These are phyloP conservation scores for Amesomyces nigricolor DNA, from an alignment of 2,329 filamentous ascomycete species.

Conservation along the genomic window DNA sequence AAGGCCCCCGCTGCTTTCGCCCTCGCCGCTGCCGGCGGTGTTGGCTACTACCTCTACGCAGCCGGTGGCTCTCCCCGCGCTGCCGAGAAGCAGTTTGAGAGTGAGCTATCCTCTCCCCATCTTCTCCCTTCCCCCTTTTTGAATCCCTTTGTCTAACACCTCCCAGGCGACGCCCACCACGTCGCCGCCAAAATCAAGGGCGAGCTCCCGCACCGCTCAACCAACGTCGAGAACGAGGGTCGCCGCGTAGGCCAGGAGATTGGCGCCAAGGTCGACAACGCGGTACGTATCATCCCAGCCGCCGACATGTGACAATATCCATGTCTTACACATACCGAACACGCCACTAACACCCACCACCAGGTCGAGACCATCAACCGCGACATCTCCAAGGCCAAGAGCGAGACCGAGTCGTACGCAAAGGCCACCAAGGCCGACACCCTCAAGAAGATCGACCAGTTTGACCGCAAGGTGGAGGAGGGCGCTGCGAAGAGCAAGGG, in stretches of 20 bases:
- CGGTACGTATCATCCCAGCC: conserved; percentile 48
- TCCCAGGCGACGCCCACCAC: conserved; percentile 67
- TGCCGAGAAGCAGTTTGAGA: conserved; percentile 81
- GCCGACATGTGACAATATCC: background rate
- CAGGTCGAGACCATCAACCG: conserved; percentile 59
- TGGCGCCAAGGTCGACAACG: conserved; percentile 61
- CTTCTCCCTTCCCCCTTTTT: background rate
- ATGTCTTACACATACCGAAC: background rate
- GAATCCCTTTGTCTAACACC: background rate
- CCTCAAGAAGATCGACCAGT: conserved; percentile 70
- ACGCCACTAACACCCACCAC: conserved; percentile 32
- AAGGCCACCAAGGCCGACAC: conserved; percentile 60
- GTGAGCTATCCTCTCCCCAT: conserved; percentile 45
- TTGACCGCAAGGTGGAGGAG: conserved; percentile 76
- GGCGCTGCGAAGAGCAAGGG: conserved; percentile 77
- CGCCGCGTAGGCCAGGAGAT: conserved; percentile 56
- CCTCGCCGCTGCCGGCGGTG: conserved; percentile 58
- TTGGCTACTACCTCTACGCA: conserved; percentile 86
- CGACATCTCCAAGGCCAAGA: conserved; percentile 57
- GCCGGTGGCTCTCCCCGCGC: conserved; percentile 75
- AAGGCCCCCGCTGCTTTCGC: conserved; percentile 49
- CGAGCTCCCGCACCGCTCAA: conserved; percentile 53
- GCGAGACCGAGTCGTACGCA: conserved; percentile 52
- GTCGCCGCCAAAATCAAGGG: conserved; percentile 61
- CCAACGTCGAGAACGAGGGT: conserved; percentile 59